Evolutionary conservation across 2,329 filamentous ascomycete genomes (phyloP), one percentile per base, ranked within the genome.

Genomic region (Apiospora arundinis): DNA sequence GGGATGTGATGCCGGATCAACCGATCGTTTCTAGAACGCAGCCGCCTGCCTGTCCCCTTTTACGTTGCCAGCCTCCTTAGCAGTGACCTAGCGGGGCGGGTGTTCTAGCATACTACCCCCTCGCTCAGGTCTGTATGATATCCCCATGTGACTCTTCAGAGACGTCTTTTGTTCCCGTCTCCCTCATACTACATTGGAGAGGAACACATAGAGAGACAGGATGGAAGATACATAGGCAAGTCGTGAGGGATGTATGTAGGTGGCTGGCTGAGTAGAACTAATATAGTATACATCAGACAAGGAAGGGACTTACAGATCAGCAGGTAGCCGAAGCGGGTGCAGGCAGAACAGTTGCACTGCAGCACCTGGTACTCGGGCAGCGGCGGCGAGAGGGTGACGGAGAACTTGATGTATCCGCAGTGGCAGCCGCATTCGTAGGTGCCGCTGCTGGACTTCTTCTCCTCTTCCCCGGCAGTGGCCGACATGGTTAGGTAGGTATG

Each of bases 331-430:
- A 84, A 82, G n/a, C 85, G 82, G 0, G 79, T 77, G 75, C 87
- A 89, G 71, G 85, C 85, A 46, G 87, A 89, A 77, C 88, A 89
- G 75, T 85, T 87, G 81, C 88, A 89, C 25, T 83, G 76, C n/a
- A 85, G 66, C 4, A 87, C 82, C 72, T 81, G 78, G 73, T 85
- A 80, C 73, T 85, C 78, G 4, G 83, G 80, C 40, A 89, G 80
- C 37, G 85, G 83, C 32, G 86, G 86, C 42, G 84, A 85, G 63
- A 89, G 81, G 25, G 81, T 83, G 40, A 87, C 80, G 18, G 82
- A 81, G 75, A 87, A 85, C 72, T 82, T 79, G 72, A 89, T 82
- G 69, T 83, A 83, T 63, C 86, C 87, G 77, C 87, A 89, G 76
- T 89, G 87, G 73, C 87, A 89, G 70, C 83, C 84, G 14, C 82